Conservation (phyloP, 2,329 filamentous ascomycete genomes). For the Clonostachys byssicola region DNA sequence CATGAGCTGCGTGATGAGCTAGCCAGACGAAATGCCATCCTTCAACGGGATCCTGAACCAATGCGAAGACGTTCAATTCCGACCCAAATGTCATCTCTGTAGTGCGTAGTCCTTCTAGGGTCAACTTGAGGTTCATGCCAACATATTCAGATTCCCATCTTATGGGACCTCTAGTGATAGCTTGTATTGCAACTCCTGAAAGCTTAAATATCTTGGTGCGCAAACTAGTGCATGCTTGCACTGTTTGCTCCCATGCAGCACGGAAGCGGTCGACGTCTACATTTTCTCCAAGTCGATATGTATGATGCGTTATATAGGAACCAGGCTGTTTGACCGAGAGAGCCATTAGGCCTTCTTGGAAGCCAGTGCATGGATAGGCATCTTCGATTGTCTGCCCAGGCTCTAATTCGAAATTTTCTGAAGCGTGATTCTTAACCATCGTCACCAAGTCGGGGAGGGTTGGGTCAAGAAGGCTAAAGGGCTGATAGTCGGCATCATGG, state of each 20-base stretch:
- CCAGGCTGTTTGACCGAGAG: conserved; percentile 28
- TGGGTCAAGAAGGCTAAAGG: not conserved
- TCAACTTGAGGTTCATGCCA: not conserved
- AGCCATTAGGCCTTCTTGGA: conserved; percentile 44
- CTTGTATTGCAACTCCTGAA: conserved; percentile 4
- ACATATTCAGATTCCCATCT: not conserved
- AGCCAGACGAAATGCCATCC: conserved; percentile 7
- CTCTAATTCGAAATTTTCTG: too few relatives aligned
- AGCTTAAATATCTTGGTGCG: conserved; percentile 10
- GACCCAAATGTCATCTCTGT: not conserved
- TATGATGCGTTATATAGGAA: conserved; percentile 9
- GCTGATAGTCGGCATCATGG: not conserved
- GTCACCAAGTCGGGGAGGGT: not conserved
- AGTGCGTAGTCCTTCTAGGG: not conserved
- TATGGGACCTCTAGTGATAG: conserved; percentile 1
- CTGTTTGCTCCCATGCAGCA: conserved; percentile 8
- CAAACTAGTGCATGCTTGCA: conserved; percentile 6
- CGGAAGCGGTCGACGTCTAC: conserved; percentile 6
- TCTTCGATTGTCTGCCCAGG: conserved; percentile 27
- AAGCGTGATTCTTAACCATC: not conserved
- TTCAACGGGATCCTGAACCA: not conserved
- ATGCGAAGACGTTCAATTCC: not conserved
- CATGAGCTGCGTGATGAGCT: conserved; percentile 39
- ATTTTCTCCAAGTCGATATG: conserved; percentile 3
- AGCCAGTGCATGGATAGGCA: conserved; percentile 40